Evolutionary conservation across 129 eudicot genomes (phyloP), one percentile per base, ranked within the genome.

Genomic region (Saposhnikovia divaricata): DNA sequence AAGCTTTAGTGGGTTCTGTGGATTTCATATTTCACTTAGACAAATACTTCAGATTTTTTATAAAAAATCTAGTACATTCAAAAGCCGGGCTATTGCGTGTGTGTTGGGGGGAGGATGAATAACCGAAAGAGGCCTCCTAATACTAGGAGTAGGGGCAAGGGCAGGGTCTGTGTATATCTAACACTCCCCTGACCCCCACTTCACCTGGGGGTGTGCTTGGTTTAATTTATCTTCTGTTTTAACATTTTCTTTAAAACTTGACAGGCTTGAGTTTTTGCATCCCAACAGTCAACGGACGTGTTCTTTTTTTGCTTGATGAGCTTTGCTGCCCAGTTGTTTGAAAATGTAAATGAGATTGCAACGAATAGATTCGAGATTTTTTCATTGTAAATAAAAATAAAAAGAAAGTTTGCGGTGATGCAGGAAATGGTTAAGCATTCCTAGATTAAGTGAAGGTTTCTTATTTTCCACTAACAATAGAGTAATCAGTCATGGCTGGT

Each of bases 201-300:
- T 31, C 34, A 31, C 50, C 42, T 39, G 4, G 6, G 43, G 6
- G 43, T 40, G 14, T 15, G 55, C 21, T 50, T 50, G 55, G 21
- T 15, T 39, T 70, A 2, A 4, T n/a, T n/a, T 21, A 63, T 1
- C 39, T 23, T 23, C 31, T 12, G n/a, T 11, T 13, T 73, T 73
- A 15, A 43, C 57, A 12, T 42, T 44, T 74, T 74, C 38, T 74
- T 74, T 12, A 0, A 44, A 74, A 44, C 48, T 23, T 74, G 38
- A 44, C 77, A 74, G 77, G 77, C 77, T 23, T 74, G 48, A 74
- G 34, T 74, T 44, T 13, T 23, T 42, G 23, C 53, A 25, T 44
- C 31, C 53, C 15, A 23, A 59, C 15, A 5, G 69, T 31, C 34
- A 57, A 61, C 37, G 0, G 69, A 61, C 8, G 13, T n/a, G 14